phyloP scores from a whole-genome alignment of 164 flowering plant genomes.

The Liriodendron chinense region DNA sequence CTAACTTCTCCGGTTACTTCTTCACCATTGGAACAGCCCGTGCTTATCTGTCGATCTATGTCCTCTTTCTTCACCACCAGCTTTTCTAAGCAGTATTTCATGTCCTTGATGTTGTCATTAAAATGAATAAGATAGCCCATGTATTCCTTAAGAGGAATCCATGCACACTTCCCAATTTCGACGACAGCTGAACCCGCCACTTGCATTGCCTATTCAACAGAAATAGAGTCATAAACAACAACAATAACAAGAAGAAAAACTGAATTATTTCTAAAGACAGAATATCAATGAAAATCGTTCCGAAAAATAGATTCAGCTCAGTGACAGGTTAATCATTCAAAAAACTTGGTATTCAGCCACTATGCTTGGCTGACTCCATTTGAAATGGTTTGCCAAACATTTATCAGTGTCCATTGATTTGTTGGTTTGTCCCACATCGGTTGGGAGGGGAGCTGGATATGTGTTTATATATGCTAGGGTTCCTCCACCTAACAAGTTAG shows the following conservation, averaged over 20 bases:
- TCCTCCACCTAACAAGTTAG: too few relatives aligned
- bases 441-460: too few relatives aligned
- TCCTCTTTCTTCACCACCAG: not conserved
- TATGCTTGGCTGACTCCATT: too few relatives aligned
- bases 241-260: not conserved
- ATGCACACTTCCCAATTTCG: not conserved
- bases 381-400: too few relatives aligned
- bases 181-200: not conserved
- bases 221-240: not conserved
- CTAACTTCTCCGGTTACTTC: not conserved
- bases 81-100: not conserved
- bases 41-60: not conserved
- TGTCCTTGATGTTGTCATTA: not conserved
- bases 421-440: too few relatives aligned
- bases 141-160: not conserved
- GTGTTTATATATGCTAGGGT: too few relatives aligned
- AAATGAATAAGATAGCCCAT: not conserved
- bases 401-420: too few relatives aligned
- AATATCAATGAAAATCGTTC: too few relatives aligned
- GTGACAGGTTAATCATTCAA: too few relatives aligned
- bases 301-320: too few relatives aligned
- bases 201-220: not conserved
- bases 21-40: not conserved
- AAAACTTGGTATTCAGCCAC: too few relatives aligned
- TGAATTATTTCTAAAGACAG: too few relatives aligned